phyloP scores from a whole-genome alignment of 1,284 basidiomycete genomes.

The Ganoderma sinense region DNA sequence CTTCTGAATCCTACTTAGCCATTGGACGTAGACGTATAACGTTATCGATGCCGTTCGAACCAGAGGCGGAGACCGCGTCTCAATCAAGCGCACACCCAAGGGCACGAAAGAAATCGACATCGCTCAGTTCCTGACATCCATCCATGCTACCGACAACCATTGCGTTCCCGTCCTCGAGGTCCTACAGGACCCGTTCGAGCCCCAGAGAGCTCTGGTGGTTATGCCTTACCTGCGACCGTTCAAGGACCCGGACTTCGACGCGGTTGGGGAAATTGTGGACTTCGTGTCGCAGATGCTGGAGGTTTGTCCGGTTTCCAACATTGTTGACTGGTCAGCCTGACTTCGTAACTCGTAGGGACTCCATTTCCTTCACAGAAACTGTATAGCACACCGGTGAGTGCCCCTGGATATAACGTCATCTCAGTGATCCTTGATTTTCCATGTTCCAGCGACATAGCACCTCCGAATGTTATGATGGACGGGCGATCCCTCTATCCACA shows the following conservation, averaged over 20 bases:
- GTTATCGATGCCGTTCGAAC: constrained; percentile 34
- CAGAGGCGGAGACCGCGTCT: constrained; percentile 24
- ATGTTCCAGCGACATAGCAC: constrained; percentile 34
- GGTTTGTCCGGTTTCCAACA: too few species aligned
- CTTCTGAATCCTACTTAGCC: background rate
- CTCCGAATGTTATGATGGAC: constrained; percentile 42
- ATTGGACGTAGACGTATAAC: background rate
- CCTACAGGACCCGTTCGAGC: constrained; percentile 25
- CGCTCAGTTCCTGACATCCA: constrained; percentile 9
- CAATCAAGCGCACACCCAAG: constrained; percentile 30
- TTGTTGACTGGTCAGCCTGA: too few species aligned
- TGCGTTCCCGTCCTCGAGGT: constrained; percentile 31
- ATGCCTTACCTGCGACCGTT: constrained; percentile 36
- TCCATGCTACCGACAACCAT: constrained; percentile 20
- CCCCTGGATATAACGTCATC: background rate
- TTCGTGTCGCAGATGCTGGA: too few species aligned
- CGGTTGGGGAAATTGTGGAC: too few species aligned
- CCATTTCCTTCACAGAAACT: constrained; percentile 33
- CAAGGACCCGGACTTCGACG: constrained; percentile 28
- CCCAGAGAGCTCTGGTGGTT: constrained; percentile 26
- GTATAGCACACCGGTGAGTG: constrained; percentile 35
- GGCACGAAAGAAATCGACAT: constrained; percentile 22
- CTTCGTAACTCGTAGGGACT: constrained; percentile 26
- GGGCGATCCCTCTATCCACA: constrained; percentile 34
- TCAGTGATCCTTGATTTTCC: background rate